Evolutionary conservation across 176 grass and related monocot species (phyloP), one percentile per base, ranked within the genome.

Genomic region (Oryza nivara): DNA sequence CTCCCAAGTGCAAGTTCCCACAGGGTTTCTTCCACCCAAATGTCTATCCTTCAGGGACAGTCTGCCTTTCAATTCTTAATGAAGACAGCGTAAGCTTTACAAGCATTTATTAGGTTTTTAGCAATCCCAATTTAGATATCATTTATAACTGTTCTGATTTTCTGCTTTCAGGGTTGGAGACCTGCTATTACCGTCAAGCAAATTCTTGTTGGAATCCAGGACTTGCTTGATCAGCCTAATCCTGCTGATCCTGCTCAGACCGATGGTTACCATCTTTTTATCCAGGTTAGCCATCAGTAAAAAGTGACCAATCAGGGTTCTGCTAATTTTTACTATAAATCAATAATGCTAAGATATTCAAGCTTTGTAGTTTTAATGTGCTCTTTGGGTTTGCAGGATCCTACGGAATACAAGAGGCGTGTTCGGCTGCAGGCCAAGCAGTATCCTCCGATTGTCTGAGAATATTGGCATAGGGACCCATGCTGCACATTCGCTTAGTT

Each of bases 181-280:
- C 96, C 96, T 7, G 96, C 96, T 44, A 99, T 99, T 77, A 95
- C 96, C 26, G 93, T 98, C 11, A 98, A 98, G 82, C 96, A 98
- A 46, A 98, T 98, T 75, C 85, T 95, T 15, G 89, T 98, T 17
- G 96, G 93, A 68, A 95, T 98, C 20, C 96, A 96, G 70, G 93
- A 99, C 69, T 87, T 99, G 83, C 91, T 99, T 70, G 93, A 99
- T 85, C 91, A 84, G 49, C 93, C 96, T 22, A 99, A 99, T 73
- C 89, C 96, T 45, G 88, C 89, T 60, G 93, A 96, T 70, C 93
- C 96, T 73, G 93, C 93, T 32, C 96, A 95, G 88, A 99, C 93
- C 12, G 96, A 99, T 79, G 96, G 96, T 34, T 99, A 99, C 84
- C 91, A 92, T 45, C 88, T 96, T 58, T 96, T 90, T 83, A 96